Percentiles rank a stretch among this genome's conserved stretches.
Conservation (phyloP, 305 asterid genomes). For the Lippia alba region DNA sequence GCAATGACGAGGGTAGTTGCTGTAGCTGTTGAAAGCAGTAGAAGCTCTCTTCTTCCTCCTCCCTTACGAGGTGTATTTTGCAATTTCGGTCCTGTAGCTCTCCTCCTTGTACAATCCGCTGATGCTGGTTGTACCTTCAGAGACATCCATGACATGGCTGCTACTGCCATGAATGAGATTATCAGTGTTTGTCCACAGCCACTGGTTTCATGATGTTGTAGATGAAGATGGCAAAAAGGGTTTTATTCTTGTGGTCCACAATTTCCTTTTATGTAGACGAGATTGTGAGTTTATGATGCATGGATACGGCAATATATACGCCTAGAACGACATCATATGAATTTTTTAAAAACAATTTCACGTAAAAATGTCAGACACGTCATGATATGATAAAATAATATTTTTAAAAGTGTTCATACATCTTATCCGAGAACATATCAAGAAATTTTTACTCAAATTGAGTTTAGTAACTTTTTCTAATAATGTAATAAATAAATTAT, state of each 20-base stretch:
- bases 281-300: not conserved
- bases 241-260: conserved; percentile 28
- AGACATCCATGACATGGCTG: conserved; percentile 40
- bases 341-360: no score
- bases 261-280: not conserved
- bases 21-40: conserved; percentile 49
- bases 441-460: no score
- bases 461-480: no score
- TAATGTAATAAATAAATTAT: no score
- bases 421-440: no score
- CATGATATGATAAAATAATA: no score
- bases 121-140: conserved; percentile 39
- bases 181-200: conserved; percentile 15
- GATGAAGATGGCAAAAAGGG: conserved; percentile 33
- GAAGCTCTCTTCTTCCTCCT: conserved; percentile 59
- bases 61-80: conserved; percentile 26
- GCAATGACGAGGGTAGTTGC: conserved; percentile 39
- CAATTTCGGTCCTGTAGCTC: conserved; percentile 27
- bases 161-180: conserved; percentile 39
- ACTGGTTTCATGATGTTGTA: conserved; percentile 30
- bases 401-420: no score
- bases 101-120: conserved; percentile 31
- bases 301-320: no score
- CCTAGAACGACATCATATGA: no score
- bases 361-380: no score